Base-by-base conservation (phyloP, 352 stramenopile species). In the Pythium monospermum region DNA sequence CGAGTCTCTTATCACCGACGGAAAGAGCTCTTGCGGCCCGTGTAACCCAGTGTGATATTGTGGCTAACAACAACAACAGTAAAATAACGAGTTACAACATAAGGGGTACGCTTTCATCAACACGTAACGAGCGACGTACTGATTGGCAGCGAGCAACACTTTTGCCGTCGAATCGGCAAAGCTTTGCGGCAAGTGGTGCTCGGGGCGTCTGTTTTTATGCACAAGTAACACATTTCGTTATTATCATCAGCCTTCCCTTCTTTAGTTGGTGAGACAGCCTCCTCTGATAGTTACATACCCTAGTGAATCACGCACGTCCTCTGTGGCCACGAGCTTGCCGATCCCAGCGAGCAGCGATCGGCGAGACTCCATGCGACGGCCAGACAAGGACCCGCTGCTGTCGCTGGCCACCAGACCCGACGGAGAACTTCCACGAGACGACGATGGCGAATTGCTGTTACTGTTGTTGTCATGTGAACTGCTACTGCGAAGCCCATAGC, bases 301-400 rank as follows among this genome's bases (percentile, higher is more conserved):
- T 80, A 70, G 57, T 35, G 11, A 73, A 32, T 71, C 66, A n/a
- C 38, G 52, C 21, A 73, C 30, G 27, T 83, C 66, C 50, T 86
- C 67, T 4, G 70, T 62, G 15, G 81, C 74, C n/a, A 91, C 72
- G 5, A 83, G 57, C 18, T 89, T 86, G 13, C 77, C 77, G 23
- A 91, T 89, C 0, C 78, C 81, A 12, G 78, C 78, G 15, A 91
- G 78, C n/a, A 91, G 53, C 4, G 77, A 91, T 31, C 68, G 67
- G 12, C 71, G 72, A 1, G 73, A 71, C 42, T 83, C 70, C 12
- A 84, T 43, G 41, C 69, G 63, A 30, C 67, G 71, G 4, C 72
- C 61, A 30, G 67, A 73, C 18, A 81, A 53, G 11, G 57, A 70
- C 16, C 59, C 59, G 11, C 32, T 62, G 42, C 57, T 82, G 2